These are phyloP conservation scores for Blastomyces parvus DNA, from an alignment of 2,329 filamentous ascomycete genomes.

Conservation along the genomic window DNA sequence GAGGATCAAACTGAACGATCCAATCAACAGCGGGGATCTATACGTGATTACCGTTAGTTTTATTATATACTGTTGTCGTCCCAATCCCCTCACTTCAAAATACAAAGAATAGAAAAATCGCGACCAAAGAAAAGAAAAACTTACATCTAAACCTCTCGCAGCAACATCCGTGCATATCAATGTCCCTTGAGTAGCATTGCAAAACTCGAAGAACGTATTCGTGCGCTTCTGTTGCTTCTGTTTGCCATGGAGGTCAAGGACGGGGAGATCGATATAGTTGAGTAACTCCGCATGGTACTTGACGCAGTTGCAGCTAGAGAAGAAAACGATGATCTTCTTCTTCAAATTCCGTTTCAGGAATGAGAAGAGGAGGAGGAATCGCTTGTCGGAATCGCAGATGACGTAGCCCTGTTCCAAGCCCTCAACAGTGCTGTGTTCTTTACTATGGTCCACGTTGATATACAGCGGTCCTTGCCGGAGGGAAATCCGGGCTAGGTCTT, in stretches of 20 bases:
- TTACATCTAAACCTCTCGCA: slow-evolving; percentile 78
- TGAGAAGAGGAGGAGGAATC: slow-evolving; percentile 86
- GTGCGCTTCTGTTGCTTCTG: slow-evolving; percentile 99
- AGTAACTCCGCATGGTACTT: slow-evolving; percentile 93
- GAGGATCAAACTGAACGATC: slow-evolving; percentile 92
- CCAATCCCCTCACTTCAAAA: background rate
- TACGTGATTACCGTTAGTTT: background rate
- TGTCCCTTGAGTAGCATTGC: slow-evolving; percentile 72
- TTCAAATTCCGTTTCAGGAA: slow-evolving; percentile 86
- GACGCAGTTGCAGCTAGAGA: slow-evolving; percentile 83
- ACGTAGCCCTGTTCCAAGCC: slow-evolving; percentile 95
- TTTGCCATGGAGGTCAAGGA: slow-evolving; percentile 81
- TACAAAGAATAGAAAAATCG: background rate
- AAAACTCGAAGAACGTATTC: slow-evolving; percentile 96
- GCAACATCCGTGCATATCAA: slow-evolving; percentile 96
- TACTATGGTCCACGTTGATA: slow-evolving; percentile 88
- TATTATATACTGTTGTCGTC: background rate
- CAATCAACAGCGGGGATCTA: slow-evolving; percentile 92
- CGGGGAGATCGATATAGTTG: slow-evolving; percentile 92
- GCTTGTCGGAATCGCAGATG: slow-evolving; percentile 83
- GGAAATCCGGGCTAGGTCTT: slow-evolving; percentile 90
- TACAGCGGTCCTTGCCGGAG: slow-evolving; percentile 83
- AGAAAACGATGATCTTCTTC: slow-evolving; percentile 98
- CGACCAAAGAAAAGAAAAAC: slow-evolving; percentile 20
- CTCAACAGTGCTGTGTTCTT: slow-evolving; percentile 84